Evolutionary conservation across 306 rosid genomes (phyloP).

Genomic region (Vachellia collinsii): DNA sequence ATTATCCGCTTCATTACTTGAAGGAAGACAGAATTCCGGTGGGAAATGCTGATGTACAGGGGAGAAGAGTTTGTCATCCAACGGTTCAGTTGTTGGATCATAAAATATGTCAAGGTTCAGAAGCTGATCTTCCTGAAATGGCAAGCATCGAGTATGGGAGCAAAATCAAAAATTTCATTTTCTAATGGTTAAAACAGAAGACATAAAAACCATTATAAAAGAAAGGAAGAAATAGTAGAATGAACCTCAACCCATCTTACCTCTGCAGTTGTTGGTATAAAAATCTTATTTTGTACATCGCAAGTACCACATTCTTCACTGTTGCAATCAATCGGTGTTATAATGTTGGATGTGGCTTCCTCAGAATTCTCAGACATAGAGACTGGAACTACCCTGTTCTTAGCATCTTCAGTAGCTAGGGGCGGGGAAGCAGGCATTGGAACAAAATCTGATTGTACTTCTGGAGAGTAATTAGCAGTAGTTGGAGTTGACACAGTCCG

Average conservation of each 20-base stretch:
- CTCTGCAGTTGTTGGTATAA: conserved; percentile 35
- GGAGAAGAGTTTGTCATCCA: conserved; percentile 59
- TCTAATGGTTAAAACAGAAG: conserved; percentile 10
- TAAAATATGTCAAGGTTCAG: conserved; percentile 36
- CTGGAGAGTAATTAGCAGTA: conserved; percentile 56
- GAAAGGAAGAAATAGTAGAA: conserved; percentile 1
- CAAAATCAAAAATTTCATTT: conserved; percentile 29
- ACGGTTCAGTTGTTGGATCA: conserved; percentile 39
- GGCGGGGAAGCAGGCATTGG: conserved; percentile 53
- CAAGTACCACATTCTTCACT: conserved; percentile 38
- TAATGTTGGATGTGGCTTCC: conserved; percentile 55
- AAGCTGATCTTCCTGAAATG: conserved; percentile 40
- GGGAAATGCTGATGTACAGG: conserved; percentile 63
- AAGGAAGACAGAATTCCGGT: conserved; percentile 39
- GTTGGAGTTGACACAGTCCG: conserved; percentile 52
- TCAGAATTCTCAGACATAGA: conserved; percentile 44
- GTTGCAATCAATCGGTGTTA: conserved; percentile 36
- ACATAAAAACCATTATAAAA: conserved; percentile 10
- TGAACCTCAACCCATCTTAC: conserved; percentile 45
- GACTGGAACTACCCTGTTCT: conserved; percentile 21
- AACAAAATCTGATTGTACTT: conserved; percentile 48
- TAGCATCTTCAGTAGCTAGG: conserved; percentile 48
- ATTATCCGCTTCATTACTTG: conserved; percentile 36
- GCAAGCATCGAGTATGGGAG: conserved; percentile 32
- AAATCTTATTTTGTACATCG: conserved; percentile 36